phyloP scores from a whole-genome alignment of 306 rosid genomes.

The Cicer yamashitae region DNA sequence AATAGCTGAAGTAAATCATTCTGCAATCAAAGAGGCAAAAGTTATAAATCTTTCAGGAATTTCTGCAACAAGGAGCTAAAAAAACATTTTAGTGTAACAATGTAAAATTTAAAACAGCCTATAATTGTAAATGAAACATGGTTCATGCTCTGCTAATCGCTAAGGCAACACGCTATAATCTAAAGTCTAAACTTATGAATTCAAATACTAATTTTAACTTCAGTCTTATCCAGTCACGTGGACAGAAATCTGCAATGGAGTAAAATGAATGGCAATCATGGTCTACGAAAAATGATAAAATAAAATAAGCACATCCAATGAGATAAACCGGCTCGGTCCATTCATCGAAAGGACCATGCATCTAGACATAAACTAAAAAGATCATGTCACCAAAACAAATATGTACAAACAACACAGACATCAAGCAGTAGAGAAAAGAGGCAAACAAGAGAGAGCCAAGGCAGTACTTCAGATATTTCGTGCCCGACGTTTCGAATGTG shows the following conservation, averaged over 20 bases:
- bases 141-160: neutral
- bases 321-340: neutral
- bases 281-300: neutral
- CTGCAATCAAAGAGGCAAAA: slow-evolving; percentile 52
- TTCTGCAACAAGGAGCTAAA: neutral
- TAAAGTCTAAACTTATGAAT: slow-evolving; percentile 10
- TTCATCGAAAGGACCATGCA: neutral
- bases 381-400: neutral
- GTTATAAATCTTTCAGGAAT: slow-evolving; percentile 35
- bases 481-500: slow-evolving; percentile 97
- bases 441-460: neutral
- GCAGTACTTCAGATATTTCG: slow-evolving; percentile 85
- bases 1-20: slow-evolving; percentile 96
- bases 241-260: slow-evolving; percentile 4
- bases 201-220: neutral
- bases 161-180: neutral
- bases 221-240: neutral
- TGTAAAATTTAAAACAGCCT: neutral
- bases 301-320: neutral
- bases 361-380: neutral
- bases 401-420: slow-evolving; percentile 23
- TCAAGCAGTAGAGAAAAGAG: slow-evolving; percentile 17
- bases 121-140: slow-evolving; percentile 21
- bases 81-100: slow-evolving; percentile 10
- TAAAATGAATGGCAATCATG: neutral